Percentiles rank a stretch among this genome's conserved stretches.
Conservation (phyloP, 1,284 basidiomycete species). For the Apiotrichum sp. region DNA sequence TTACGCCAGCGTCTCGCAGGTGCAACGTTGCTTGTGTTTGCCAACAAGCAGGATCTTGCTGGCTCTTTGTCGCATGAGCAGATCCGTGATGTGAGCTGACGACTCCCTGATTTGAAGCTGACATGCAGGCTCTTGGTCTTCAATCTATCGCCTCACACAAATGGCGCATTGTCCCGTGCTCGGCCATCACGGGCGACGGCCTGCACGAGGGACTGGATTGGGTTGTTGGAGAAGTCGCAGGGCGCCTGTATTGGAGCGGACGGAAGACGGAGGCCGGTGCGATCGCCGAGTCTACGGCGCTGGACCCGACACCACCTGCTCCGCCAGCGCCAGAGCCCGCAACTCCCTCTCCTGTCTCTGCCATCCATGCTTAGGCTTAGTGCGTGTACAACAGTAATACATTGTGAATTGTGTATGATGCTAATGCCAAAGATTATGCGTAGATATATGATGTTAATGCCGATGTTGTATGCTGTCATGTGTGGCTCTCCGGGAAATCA, state of each 20-base stretch:
- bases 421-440: too few species aligned
- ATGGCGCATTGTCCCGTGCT: constrained; percentile 88
- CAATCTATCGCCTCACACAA: constrained; percentile 72
- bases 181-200: constrained; percentile 81
- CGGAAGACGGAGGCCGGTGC: not conserved
- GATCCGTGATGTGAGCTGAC: constrained; percentile 65
- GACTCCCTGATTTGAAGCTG: not conserved
- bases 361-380: constrained; percentile 1
- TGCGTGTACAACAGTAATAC: not conserved
- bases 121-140: constrained; percentile 64
- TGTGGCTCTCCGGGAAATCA: not conserved
- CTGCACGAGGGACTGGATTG: constrained; percentile 82
- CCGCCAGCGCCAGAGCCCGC: not conserved
- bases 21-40: constrained; percentile 90
- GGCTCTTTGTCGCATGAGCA: constrained; percentile 77
- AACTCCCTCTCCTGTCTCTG: not conserved
- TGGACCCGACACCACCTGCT: not conserved
- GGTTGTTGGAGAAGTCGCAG: constrained; percentile 86
- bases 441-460: not conserved
- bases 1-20: constrained; percentile 71
- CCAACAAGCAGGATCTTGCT: constrained; percentile 97
- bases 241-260: constrained; percentile 51
- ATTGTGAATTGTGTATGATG: not conserved
- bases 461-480: not conserved
- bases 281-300: not conserved